Evolutionary conservation across 441 rosid genomes (phyloP), one percentile per base, ranked within the genome.

Genomic region (Croton laevigatus): DNA sequence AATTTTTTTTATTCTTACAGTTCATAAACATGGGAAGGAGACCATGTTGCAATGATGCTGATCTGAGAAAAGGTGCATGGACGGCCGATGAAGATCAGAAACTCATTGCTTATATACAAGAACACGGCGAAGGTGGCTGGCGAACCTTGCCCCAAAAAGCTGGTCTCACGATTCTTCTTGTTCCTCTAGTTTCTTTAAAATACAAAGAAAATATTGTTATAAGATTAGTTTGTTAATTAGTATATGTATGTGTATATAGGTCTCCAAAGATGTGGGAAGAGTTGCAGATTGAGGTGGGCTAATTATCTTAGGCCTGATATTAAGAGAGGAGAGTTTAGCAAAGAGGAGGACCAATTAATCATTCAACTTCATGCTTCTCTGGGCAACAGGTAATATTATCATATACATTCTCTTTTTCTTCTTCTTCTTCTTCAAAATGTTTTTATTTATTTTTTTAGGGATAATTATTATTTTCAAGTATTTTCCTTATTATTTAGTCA

Each of bases 121-220:
- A 53, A 46, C 73, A 74, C 52, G 77, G 77, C 40, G 68, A 69
- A 34, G 77, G 77, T 16, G 58, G 77, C 2, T 68, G 77, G 77
- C 73, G 77, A 6, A 61, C 73, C 17, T 62, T 74, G 68, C 73
- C 77, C 5, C 64, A 68, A 38, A 69, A 68, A 54, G 77, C 77
- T 42, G 77, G 77, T 74, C 8, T 14, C 36, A 22, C 13, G 4
- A 34, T 13, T 14, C 34, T 54, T n/a, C 8, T 10, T 11, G 13
- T 45, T 45, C 49, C n/a, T n/a, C n/a, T n/a, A n/a, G n/a, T n/a
- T n/a, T n/a, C n/a, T n/a, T n/a, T n/a, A n/a, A n/a, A n/a, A n/a
- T n/a, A n/a, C n/a, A n/a, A n/a, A n/a, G n/a, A n/a, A n/a, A n/a
- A n/a, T n/a, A n/a, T n/a, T n/a, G n/a, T n/a, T n/a, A n/a, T n/a